Conservation (phyloP, 352 stramenopile genomes). For the Phytophthora pisi region DNA sequence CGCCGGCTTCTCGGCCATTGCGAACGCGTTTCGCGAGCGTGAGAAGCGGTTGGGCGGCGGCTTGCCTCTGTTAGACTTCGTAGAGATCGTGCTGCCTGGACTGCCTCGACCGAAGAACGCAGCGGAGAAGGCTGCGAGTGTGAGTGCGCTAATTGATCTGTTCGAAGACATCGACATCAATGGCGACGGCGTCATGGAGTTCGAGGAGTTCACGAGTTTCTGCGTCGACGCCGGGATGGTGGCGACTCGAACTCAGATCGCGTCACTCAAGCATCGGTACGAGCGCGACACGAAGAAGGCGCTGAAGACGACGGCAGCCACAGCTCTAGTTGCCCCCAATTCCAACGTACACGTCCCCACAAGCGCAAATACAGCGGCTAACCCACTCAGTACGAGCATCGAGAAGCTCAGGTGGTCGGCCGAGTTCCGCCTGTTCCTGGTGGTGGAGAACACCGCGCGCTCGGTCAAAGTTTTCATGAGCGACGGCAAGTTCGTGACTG, state of each 20-base stretch:
- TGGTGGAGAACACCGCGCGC: constrained; percentile 67
- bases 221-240: constrained; percentile 89
- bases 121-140: constrained; percentile 55
- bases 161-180: constrained; percentile 92
- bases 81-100: constrained; percentile 76
- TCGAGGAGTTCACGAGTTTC: constrained; percentile 88
- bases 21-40: constrained; percentile 74
- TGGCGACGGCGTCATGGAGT: constrained; percentile 84
- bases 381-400: constrained; percentile 49
- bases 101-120: constrained; percentile 49
- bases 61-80: constrained; percentile 74
- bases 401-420: constrained; percentile 80
- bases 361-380: constrained; percentile 24
- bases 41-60: constrained; percentile 64
- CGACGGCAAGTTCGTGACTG: constrained; percentile 55
- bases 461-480: constrained; percentile 74
- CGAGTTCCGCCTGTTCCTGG: constrained; percentile 62
- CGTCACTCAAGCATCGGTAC: constrained; percentile 75
- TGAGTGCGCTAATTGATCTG: constrained; percentile 72
- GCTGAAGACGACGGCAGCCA: constrained; percentile 51
- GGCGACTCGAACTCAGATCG: constrained; percentile 51
- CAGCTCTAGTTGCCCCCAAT: neutral
- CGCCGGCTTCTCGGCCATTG: constrained; percentile 75
- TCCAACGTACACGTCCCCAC: neutral
- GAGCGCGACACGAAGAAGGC: constrained; percentile 57